Conservation (phyloP, 2,329 filamentous ascomycete genomes). For the Calonectria hongkongensis region DNA sequence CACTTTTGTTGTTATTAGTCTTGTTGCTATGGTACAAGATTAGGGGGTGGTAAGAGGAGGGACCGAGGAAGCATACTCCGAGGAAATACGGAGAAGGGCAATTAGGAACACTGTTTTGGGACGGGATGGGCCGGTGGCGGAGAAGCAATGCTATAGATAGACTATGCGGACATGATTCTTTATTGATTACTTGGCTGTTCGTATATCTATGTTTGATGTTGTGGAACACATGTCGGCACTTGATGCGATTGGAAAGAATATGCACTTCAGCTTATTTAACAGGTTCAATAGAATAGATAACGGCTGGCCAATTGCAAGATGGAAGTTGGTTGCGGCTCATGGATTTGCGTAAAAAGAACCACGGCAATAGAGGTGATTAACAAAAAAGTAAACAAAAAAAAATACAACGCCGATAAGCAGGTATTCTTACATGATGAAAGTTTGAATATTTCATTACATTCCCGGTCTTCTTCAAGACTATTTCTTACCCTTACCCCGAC, state of each 20-base stretch:
- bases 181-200: constrained; percentile 20
- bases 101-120: constrained; percentile 17
- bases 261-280: too few relatives aligned
- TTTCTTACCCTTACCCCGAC: constrained; percentile 53
- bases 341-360: background rate
- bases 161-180: constrained; percentile 44
- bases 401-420: constrained; percentile 19
- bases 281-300: background rate
- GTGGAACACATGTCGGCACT: background rate
- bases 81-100: constrained; percentile 13
- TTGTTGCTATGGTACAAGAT: constrained; percentile 23
- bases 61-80: constrained; percentile 18
- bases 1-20: constrained; percentile 19
- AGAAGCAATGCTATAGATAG: constrained; percentile 42
- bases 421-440: constrained; percentile 19
- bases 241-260: background rate
- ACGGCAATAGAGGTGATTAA: background rate
- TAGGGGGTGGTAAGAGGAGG: constrained; percentile 17
- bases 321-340: background rate
- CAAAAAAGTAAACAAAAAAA: constrained; percentile 2
- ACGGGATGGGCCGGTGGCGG: constrained; percentile 5
- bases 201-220: background rate
- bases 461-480: constrained; percentile 31
- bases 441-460: constrained; percentile 15
- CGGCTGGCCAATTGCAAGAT: background rate